phyloP scores from a whole-genome alignment of 192 early-diverging fungal species.

The Linnemannia zychae region DNA sequence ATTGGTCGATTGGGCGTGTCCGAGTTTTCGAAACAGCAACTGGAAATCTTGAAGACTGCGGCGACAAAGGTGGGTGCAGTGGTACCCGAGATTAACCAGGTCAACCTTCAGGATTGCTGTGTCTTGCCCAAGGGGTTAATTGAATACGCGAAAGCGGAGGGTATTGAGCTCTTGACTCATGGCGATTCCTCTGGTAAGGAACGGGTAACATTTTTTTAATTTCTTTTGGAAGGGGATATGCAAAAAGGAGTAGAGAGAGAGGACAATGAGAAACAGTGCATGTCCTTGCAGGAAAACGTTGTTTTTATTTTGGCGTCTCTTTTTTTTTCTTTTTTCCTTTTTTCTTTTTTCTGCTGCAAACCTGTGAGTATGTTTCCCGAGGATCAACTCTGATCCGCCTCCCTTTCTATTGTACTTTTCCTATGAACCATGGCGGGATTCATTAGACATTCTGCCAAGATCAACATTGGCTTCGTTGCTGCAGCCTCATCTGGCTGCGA shows the following conservation, averaged over 20 bases:
- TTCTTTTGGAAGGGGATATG: neutral
- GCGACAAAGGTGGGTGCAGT: constrained; percentile 23
- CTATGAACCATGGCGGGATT: no score
- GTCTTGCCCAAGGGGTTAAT: constrained; percentile 59
- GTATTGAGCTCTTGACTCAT: constrained; percentile 60
- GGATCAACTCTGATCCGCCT: neutral
- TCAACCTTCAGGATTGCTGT: constrained; percentile 61
- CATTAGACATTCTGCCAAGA: constrained; percentile 60
- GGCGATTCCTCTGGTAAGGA: constrained; percentile 58
- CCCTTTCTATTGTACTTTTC: neutral
- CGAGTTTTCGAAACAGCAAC: constrained; percentile 53
- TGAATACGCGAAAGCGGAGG: constrained; percentile 55
- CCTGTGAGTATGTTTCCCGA: neutral
- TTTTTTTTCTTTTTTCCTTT: no score
- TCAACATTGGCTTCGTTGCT: constrained; percentile 55
- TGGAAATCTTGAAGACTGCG: constrained; percentile 40
- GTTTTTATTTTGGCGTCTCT: constrained; percentile 1
- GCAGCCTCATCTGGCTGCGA: constrained; percentile 30
- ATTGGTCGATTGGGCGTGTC: constrained; percentile 60
- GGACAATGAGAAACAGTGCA: neutral
- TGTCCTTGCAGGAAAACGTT: neutral
- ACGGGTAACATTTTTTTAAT: neutral
- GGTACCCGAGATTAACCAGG: constrained; percentile 59
- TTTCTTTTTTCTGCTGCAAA: no score
- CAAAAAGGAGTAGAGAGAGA: neutral